Base-by-base conservation (phyloP, 805 yeast species). In the Saccharomycopsis sp. region DNA sequence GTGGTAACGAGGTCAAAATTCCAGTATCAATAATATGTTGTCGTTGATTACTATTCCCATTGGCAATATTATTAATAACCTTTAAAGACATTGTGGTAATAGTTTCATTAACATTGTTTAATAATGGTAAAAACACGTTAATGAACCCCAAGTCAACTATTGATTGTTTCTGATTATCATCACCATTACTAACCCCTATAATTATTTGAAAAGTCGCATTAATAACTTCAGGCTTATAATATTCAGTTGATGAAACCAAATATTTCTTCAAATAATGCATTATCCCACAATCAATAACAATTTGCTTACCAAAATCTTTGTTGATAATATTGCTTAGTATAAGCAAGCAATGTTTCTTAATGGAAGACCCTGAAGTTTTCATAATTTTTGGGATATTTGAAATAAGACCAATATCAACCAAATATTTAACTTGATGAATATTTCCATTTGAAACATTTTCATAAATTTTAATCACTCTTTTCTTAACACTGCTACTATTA, bases 31-130 rank as follows among this genome's bases (percentile, higher is more conserved):
- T 38, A 16, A 49, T 46, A 29, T 49, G 45, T 29, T 49, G 52
- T 22, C 43, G 34, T 34, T 49, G 52, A 13, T 38, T 39, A 31
- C 40, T 41, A 24, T 20, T 43, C 4, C 52, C 52, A n/a, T 46
- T 33, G 11, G 48, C 47, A 19, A 49, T 39, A 27, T 42, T 43
- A 29, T 38, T 38, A 14, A 49, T 49, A 13, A 43, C 51, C n/a
- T 40, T 35, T 23, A 49, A 40, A n/a, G 50, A 46, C 42, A 49
- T 32, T 2, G 52, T 49, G 14, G 52, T 49, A 32, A 49, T 49
- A 13, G 52, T 49, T 29, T 49, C 52, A 32, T 49, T 49, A 16
- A 49, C 52, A 17, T 46, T 49, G 24, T 45, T 49, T 21, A 49
- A 41, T 13, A 49, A 35, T 19, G 52, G 52, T 17, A 49, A 34